phyloP scores from a whole-genome alignment of 228 moss, liverwort and hornwort species.

The Sphagnum magellanicum region DNA sequence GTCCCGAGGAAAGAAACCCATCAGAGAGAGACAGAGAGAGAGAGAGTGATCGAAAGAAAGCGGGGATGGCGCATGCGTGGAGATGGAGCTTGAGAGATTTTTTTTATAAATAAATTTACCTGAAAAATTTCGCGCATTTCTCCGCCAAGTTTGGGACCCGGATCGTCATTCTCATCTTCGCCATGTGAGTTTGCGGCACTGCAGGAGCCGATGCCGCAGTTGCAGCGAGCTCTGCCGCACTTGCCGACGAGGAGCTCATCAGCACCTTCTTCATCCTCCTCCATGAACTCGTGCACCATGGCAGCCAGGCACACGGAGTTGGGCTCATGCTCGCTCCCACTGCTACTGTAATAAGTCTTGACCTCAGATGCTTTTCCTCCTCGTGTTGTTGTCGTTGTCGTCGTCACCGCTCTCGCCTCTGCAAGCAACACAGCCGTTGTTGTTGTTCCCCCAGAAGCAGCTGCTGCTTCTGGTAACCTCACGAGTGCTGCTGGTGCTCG shows the following conservation, averaged over 20 bases:
- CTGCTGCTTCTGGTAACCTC: slow-evolving; percentile 10
- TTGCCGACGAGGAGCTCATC: slow-evolving; percentile 34
- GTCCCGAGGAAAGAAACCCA: too few species aligned
- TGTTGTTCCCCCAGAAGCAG: slow-evolving; percentile 32
- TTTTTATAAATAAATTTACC: slow-evolving; percentile 1
- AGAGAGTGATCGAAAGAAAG: too few species aligned
- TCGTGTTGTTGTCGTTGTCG: slow-evolving; percentile 17
- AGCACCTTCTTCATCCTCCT: slow-evolving; percentile 36
- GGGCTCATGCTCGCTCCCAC: slow-evolving; percentile 86
- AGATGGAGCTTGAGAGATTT: too few species aligned
- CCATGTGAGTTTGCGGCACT: slow-evolving; percentile 13
- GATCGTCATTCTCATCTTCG: slow-evolving; percentile 38
- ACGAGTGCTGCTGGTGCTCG: slow-evolving; percentile 7
- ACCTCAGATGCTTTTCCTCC: slow-evolving; percentile 21
- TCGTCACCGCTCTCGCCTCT: slow-evolving; percentile 25
- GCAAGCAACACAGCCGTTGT: slow-evolving; percentile 40
- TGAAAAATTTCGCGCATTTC: slow-evolving; percentile 63
- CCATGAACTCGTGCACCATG: slow-evolving; percentile 78
- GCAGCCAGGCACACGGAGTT: slow-evolving; percentile 75
- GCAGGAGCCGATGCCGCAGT: slow-evolving; percentile 35
- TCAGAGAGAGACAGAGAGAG: too few species aligned
- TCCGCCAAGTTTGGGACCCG: slow-evolving; percentile 47
- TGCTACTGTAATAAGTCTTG: slow-evolving; percentile 34
- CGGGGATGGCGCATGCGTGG: too few species aligned
- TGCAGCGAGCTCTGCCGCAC: slow-evolving; percentile 38